A percentile compares a stretch with the other conserved stretches of the same genome.
These are phyloP conservation scores for Panaeolus papilionaceus DNA, from an alignment of 768 basidiomycete species.

Conservation along the genomic window DNA sequence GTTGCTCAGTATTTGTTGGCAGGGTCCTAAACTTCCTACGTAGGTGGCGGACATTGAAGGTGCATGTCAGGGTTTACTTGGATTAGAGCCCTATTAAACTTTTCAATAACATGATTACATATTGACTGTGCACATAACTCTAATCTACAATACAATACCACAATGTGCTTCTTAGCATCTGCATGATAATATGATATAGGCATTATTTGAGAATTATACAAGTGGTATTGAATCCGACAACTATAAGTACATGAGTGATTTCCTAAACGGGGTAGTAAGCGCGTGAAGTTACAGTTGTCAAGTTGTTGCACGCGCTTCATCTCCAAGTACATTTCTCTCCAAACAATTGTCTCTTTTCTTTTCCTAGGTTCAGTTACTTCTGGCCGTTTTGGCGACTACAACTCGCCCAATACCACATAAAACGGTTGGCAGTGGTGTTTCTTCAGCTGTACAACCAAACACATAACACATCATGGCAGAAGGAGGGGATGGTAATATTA, in stretches of 20 bases:
- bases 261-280: slow-evolving; percentile 7
- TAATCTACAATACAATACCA: neutral
- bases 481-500: slow-evolving; percentile 86
- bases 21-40: slow-evolving; percentile 3
- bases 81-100: slow-evolving; percentile 56
- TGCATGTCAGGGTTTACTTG: slow-evolving; percentile 75
- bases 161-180: neutral
- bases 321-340: slow-evolving; percentile 1
- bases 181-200: neutral
- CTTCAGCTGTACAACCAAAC: neutral
- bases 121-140: slow-evolving; percentile 4
- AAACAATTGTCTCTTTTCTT: neutral
- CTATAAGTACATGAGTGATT: neutral
- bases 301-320: slow-evolving; percentile 12
- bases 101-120: neutral
- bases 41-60: slow-evolving; percentile 80
- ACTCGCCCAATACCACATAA: slow-evolving; percentile 3
- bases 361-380: neutral
- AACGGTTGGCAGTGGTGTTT: slow-evolving; percentile 5
- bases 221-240: neutral
- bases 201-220: neutral
- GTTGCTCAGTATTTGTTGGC: slow-evolving; percentile 12
- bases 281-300: slow-evolving; percentile 15
- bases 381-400: slow-evolving; percentile 4
- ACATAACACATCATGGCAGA: slow-evolving; percentile 7